Conservation (phyloP, 352 stramenopile species). For the Phytophthora pinifolia region DNA sequence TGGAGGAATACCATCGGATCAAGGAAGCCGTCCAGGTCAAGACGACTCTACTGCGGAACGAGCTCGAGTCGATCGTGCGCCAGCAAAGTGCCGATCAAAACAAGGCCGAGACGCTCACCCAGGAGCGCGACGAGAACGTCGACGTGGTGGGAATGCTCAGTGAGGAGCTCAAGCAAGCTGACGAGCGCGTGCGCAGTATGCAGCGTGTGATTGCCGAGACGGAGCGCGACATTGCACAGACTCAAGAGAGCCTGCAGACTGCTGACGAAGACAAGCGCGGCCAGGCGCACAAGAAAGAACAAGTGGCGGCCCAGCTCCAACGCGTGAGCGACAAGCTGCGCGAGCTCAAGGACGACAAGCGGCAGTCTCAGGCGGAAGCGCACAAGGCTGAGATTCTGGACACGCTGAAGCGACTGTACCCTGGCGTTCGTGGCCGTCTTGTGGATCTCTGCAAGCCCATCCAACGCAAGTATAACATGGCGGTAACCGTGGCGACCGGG, state of each 20-base stretch:
- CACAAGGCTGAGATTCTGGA: constrained; percentile 78
- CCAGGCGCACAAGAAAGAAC: constrained; percentile 59
- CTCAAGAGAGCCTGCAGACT: constrained; percentile 51
- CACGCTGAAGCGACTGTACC: constrained; percentile 83
- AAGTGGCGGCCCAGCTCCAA: constrained; percentile 66
- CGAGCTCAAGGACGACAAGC: constrained; percentile 91
- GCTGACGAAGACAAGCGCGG: constrained; percentile 64
- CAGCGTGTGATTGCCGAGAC: constrained; percentile 66
- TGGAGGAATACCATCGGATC: constrained; percentile 87
- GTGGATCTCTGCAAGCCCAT: constrained; percentile 97
- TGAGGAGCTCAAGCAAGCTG: constrained; percentile 59
- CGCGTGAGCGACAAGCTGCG: constrained; percentile 86
- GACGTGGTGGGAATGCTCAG: constrained; percentile 65
- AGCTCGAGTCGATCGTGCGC: constrained; percentile 69
- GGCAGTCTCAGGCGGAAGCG: constrained; percentile 92
- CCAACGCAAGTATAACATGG: constrained; percentile 97
- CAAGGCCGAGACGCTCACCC: constrained; percentile 67
- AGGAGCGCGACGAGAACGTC: constrained; percentile 71
- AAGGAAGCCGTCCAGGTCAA: constrained; percentile 72
- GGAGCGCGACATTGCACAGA: constrained; percentile 52
- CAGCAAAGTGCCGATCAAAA: constrained; percentile 70
- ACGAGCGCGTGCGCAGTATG: constrained; percentile 73
- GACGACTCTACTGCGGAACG: constrained; percentile 67
- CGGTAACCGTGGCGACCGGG: constrained; percentile 96
- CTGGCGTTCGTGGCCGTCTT: constrained; percentile 94